Conservation (phyloP, 805 yeast genomes). For the Ogataea parapolymorpha region DNA sequence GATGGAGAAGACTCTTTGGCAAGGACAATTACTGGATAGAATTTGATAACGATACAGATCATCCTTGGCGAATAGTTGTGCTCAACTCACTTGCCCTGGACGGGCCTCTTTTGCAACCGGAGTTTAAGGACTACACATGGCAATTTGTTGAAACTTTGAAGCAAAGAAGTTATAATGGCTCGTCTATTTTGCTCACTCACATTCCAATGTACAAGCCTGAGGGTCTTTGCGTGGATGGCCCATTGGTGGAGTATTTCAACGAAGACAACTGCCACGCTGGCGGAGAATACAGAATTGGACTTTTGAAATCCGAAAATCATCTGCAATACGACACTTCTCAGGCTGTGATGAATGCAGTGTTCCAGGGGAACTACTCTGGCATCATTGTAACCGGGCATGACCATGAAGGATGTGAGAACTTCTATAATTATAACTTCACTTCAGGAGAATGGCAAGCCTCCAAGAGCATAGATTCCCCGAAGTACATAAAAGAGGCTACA, state of each 20-base stretch:
- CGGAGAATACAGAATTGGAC: slow-evolving; percentile 67
- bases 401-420: slow-evolving; percentile 86
- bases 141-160: slow-evolving; percentile 63
- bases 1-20: slow-evolving; percentile 76
- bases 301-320: slow-evolving; percentile 83
- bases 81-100: slow-evolving; percentile 80
- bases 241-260: slow-evolving; percentile 59
- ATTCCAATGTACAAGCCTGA: slow-evolving; percentile 80
- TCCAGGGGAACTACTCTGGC: slow-evolving; percentile 66
- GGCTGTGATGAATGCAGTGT: slow-evolving; percentile 66
- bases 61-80: slow-evolving; percentile 88
- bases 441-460: slow-evolving; percentile 58
- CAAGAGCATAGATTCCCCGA: slow-evolving; percentile 34
- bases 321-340: slow-evolving; percentile 64
- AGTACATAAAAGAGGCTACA: slow-evolving; percentile 68
- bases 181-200: slow-evolving; percentile 82
- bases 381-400: slow-evolving; percentile 92
- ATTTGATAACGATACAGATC: slow-evolving; percentile 56
- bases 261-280: slow-evolving; percentile 43
- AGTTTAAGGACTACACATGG: slow-evolving; percentile 65
- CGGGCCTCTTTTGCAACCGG: slow-evolving; percentile 82
- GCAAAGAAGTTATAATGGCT: slow-evolving; percentile 59
- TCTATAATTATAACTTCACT: slow-evolving; percentile 47
- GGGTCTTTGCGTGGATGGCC: slow-evolving; percentile 88
- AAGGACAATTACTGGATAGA: slow-evolving; percentile 79